Evolutionary conservation across 192 early-diverging fungal species (phyloP).

Genomic region (Backusella circina): DNA sequence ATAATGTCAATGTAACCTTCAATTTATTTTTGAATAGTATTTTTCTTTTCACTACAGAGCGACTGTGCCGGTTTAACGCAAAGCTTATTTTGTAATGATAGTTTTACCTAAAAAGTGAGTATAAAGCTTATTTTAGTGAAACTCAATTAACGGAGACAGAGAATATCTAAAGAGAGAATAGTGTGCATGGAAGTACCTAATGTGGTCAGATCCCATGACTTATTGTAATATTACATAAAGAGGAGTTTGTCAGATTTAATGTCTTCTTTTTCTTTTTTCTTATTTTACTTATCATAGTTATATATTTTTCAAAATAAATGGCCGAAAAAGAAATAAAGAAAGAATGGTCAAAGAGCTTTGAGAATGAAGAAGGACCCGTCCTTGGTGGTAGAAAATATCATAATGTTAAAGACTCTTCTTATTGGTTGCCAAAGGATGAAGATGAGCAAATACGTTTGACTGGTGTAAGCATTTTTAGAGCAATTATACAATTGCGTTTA

Average conservation of each 20-base stretch:
- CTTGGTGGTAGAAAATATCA: constrained; percentile 25
- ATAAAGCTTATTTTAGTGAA: background rate
- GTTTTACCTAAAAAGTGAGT: background rate
- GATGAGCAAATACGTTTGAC: constrained; percentile 24
- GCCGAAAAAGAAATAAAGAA: too few relatives aligned
- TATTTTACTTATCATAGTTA: too few relatives aligned
- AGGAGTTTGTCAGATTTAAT: background rate
- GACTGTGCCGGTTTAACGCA: background rate
- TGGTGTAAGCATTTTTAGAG: constrained; percentile 4
- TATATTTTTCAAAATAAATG: background rate
- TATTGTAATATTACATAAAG: background rate
- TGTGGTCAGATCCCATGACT: background rate
- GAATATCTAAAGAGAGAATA: background rate
- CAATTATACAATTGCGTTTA: background rate
- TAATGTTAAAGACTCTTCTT: constrained; percentile 15
- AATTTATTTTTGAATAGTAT: background rate
- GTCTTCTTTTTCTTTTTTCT: background rate
- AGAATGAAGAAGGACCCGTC: background rate
- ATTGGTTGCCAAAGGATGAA: constrained; percentile 30
- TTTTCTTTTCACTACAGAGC: background rate
- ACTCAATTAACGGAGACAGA: background rate
- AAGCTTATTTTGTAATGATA: background rate
- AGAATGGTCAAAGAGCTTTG: background rate
- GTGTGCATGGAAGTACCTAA: background rate
- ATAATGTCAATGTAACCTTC: background rate